Percentiles rank a stretch among this genome's conserved stretches.
Evolutionary conservation across 176 grass and related monocot genomes (phyloP).

Genomic region (Cenchrus purpureus): DNA sequence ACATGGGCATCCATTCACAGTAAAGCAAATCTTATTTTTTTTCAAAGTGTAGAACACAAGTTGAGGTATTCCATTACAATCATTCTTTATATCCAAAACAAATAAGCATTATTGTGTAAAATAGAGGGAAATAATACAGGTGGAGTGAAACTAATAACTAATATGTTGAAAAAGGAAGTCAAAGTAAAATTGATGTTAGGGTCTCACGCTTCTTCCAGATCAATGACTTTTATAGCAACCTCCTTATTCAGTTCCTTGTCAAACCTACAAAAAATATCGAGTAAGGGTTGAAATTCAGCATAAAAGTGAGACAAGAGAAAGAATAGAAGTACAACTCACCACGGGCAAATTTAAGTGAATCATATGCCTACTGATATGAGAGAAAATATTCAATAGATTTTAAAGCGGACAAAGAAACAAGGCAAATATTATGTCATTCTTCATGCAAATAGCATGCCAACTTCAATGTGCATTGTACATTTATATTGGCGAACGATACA

Average conservation of each 20-base stretch:
- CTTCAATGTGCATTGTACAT: conserved; percentile 8
- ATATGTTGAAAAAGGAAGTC: conserved; percentile 20
- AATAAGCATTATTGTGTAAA: conserved; percentile 19
- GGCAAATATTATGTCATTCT: neutral
- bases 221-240: conserved; percentile 98
- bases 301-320: conserved; percentile 10
- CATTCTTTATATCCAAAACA: neutral
- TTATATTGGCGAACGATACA: neutral
- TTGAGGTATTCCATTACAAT: neutral
- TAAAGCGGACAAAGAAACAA: conserved; percentile 14
- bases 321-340: conserved; percentile 12
- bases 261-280: conserved; percentile 59
- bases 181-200: conserved; percentile 27
- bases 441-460: conserved; percentile 8
- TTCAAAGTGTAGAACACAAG: conserved; percentile 2
- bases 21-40: neutral
- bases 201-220: conserved; percentile 98
- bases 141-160: neutral
- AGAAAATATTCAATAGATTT: conserved; percentile 8
- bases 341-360: neutral
- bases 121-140: conserved; percentile 29
- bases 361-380: neutral
- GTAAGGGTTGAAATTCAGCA: conserved; percentile 19
- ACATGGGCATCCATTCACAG: conserved; percentile 5
- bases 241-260: conserved; percentile 91